Evolutionary conservation across 441 rosid species (phyloP).

Genomic region (Populus trichocarpa): DNA sequence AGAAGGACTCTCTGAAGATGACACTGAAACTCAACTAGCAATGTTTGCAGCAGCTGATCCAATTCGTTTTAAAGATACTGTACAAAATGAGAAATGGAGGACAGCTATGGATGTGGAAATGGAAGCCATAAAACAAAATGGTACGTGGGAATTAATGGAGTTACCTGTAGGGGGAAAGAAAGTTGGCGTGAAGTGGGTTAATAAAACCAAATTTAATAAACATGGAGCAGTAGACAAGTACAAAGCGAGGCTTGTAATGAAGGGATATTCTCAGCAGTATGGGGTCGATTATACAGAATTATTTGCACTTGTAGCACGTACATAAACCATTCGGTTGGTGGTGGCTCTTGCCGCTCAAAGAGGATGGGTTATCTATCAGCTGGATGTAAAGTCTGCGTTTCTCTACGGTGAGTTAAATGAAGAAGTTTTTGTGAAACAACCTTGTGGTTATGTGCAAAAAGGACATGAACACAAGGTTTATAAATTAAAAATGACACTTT

Average conservation of each 20-base stretch:
- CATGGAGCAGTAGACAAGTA: background rate
- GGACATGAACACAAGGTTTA: background rate
- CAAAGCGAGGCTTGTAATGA: conserved; percentile 7
- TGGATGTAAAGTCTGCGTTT: background rate
- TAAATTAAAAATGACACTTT: background rate
- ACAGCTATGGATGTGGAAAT: background rate
- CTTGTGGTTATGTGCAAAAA: background rate
- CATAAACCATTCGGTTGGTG: background rate
- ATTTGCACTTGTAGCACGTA: background rate
- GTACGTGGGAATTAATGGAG: background rate
- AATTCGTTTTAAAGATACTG: background rate
- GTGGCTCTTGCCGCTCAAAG: background rate
- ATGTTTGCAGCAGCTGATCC: background rate
- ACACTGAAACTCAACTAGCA: no score
- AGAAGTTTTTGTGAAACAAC: background rate
- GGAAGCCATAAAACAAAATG: background rate
- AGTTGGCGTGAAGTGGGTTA: conserved; percentile 4
- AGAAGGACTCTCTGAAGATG: no score
- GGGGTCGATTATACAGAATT: background rate
- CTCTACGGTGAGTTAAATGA: background rate
- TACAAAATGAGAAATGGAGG: background rate
- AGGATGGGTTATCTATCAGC: no score
- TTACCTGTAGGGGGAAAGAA: background rate
- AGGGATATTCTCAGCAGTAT: background rate
- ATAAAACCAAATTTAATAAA: background rate